These are phyloP conservation scores for Cercospora sojina DNA, from an alignment of 2,329 filamentous ascomycete genomes.

Conservation along the genomic window DNA sequence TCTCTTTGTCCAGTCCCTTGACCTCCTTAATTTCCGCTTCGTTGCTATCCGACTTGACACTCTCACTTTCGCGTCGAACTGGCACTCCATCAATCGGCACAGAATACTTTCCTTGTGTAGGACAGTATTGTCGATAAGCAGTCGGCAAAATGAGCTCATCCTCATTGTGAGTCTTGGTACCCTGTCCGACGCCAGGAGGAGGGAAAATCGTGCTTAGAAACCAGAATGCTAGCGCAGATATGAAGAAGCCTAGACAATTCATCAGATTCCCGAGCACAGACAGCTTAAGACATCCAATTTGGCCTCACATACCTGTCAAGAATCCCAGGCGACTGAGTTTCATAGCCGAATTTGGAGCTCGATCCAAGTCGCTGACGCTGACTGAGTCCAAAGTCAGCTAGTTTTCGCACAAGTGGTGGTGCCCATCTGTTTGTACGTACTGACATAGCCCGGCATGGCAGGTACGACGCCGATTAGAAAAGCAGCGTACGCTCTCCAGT, in stretches of 20 bases:
- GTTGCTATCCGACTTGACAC: neutral
- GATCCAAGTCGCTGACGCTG: constrained; percentile 11
- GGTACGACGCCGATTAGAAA: constrained; percentile 26
- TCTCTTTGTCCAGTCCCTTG: too few relatives aligned
- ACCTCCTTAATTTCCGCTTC: neutral
- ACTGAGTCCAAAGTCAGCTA: neutral
- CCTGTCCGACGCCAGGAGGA: neutral
- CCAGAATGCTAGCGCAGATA: constrained; percentile 11
- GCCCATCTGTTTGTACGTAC: neutral
- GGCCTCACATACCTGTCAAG: constrained; percentile 6
- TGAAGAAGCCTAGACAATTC: constrained; percentile 3
- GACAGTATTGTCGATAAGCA: constrained; percentile 17
- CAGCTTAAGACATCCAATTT: rapidly evolving
- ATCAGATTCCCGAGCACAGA: neutral
- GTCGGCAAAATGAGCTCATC: constrained; percentile 13
- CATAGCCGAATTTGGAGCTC: constrained; percentile 16
- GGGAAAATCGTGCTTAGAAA: constrained; percentile 11
- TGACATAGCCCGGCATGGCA: constrained; percentile 21
- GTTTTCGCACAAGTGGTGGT: neutral
- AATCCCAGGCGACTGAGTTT: constrained; percentile 19
- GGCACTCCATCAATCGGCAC: neutral
- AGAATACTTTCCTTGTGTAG: constrained; percentile 17
- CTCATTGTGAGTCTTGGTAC: constrained; percentile 13
- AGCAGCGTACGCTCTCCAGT: constrained; percentile 31
- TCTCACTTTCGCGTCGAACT: neutral